Evolutionary conservation across 1,284 basidiomycete species (phyloP).

Genomic region (Austropuccinia psidii): DNA sequence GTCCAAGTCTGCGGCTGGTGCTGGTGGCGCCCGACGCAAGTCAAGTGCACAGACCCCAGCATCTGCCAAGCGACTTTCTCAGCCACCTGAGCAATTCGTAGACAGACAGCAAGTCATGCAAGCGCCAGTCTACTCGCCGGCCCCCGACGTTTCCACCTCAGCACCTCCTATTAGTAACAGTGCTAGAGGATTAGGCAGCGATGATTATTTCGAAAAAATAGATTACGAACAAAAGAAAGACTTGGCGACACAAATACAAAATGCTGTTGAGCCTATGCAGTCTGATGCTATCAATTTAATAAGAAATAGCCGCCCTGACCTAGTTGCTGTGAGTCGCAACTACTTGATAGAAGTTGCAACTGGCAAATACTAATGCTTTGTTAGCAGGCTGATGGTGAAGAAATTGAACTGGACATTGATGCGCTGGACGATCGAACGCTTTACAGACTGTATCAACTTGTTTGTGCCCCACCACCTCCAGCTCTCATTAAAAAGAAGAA

Average conservation of each 20-base stretch:
- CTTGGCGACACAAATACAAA: conserved; percentile 78
- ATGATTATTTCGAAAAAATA: conserved; percentile 59
- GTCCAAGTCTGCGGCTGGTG: neutral
- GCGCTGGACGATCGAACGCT: conserved; percentile 71
- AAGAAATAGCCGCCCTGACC: conserved; percentile 67
- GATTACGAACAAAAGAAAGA: conserved; percentile 94
- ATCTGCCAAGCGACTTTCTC: neutral
- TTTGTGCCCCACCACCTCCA: conserved; percentile 59
- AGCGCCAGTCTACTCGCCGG: conserved; percentile 7
- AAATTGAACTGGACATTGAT: conserved; percentile 95
- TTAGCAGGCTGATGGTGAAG: conserved; percentile 67
- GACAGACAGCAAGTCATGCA: neutral
- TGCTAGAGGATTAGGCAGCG: too few species aligned
- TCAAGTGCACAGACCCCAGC: neutral
- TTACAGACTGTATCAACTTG: conserved; percentile 85
- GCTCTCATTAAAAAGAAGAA: conserved; percentile 22
- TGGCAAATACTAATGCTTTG: neutral
- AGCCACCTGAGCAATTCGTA: neutral
- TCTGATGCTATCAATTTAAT: conserved; percentile 85
- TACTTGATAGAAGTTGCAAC: neutral
- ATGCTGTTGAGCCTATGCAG: conserved; percentile 66
- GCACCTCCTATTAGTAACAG: neutral
- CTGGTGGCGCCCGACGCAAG: neutral
- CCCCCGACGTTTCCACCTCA: conserved; percentile 41
- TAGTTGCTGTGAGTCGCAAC: conserved; percentile 62